phyloP scores from a whole-genome alignment of 2,329 filamentous ascomycete species.

The Neonectria hederae region DNA sequence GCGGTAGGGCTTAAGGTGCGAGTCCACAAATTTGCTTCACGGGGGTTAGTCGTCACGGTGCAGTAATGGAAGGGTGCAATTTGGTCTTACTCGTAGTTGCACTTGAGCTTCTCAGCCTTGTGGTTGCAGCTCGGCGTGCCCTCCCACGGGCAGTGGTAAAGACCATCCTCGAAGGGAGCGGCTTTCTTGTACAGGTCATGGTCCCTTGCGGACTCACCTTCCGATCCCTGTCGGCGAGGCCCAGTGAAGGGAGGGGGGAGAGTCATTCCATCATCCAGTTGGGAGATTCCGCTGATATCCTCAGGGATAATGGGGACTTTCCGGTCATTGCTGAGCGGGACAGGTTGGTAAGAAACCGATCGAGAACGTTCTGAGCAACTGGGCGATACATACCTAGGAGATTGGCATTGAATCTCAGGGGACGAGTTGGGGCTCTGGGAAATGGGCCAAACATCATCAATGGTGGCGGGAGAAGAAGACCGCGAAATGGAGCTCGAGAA shows the following conservation, averaged over 20 bases:
- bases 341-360: constrained; percentile 36
- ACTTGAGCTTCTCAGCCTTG: constrained; percentile 95
- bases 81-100: constrained; percentile 92
- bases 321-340: constrained; percentile 43
- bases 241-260: constrained; percentile 51
- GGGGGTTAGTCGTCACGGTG: constrained; percentile 35
- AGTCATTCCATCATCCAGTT: constrained; percentile 44
- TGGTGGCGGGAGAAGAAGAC: constrained; percentile 59
- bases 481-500: constrained; percentile 63
- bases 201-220: constrained; percentile 68
- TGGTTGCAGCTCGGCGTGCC: constrained; percentile 79
- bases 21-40: constrained; percentile 92
- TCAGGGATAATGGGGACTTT: constrained; percentile 46
- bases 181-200: constrained; percentile 78
- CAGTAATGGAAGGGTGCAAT: constrained; percentile 22
- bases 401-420: constrained; percentile 59
- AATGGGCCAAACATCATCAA: constrained; percentile 59
- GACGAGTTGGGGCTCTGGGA: constrained; percentile 56
- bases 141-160: constrained; percentile 93
- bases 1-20: constrained; percentile 93
- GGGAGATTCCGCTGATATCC: constrained; percentile 35
- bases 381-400: constrained; percentile 61
- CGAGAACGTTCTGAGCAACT: constrained; percentile 6
- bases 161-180: constrained; percentile 73
- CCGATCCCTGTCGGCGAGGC: constrained; percentile 59